Percentiles rank a stretch among this genome's conserved stretches.
phyloP scores from a whole-genome alignment of 2,329 filamentous ascomycete genomes.

The Sporothrix curviconia region DNA sequence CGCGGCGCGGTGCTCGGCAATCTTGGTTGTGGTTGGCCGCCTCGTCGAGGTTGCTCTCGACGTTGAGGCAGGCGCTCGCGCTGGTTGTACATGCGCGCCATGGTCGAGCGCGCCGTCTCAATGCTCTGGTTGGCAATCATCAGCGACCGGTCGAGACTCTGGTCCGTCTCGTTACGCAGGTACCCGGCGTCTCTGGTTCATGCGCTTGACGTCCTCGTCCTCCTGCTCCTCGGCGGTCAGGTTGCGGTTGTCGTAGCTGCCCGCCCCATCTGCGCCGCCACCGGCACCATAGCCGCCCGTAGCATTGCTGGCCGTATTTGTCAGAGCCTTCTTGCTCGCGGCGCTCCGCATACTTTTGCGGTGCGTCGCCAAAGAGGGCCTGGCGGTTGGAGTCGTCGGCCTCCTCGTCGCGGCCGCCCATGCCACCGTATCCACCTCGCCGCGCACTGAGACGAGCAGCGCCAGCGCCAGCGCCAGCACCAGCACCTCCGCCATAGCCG shows the following conservation, averaged over 20 bases:
- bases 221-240: conserved; percentile 78
- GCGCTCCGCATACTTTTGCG: conserved; percentile 38
- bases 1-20: conserved; percentile 71
- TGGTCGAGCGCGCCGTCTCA: conserved; percentile 63
- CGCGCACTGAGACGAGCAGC: conserved; percentile 24
- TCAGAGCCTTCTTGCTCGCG: conserved; percentile 33
- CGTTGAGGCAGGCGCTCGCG: conserved; percentile 75
- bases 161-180: conserved; percentile 61
- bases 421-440: conserved; percentile 55
- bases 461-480: too few species aligned
- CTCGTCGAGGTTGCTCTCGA: conserved; percentile 74
- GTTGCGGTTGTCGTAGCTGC: conserved; percentile 62
- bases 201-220: conserved; percentile 60
- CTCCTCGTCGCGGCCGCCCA: conserved; percentile 38
- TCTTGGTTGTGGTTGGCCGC: conserved; percentile 67
- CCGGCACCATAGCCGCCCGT: conserved; percentile 12
- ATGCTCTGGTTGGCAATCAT: conserved; percentile 62
- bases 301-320: conserved; percentile 19
- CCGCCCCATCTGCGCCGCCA: conserved; percentile 26
- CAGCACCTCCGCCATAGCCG: conserved; percentile 22
- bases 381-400: conserved; percentile 51
- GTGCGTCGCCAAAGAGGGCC: conserved; percentile 54
- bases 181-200: conserved; percentile 68
- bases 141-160: conserved; percentile 58
- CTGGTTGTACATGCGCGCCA: conserved; percentile 68